These are phyloP conservation scores for Passalora sequoiae DNA, from an alignment of 2,329 filamentous ascomycete genomes.

Conservation along the genomic window DNA sequence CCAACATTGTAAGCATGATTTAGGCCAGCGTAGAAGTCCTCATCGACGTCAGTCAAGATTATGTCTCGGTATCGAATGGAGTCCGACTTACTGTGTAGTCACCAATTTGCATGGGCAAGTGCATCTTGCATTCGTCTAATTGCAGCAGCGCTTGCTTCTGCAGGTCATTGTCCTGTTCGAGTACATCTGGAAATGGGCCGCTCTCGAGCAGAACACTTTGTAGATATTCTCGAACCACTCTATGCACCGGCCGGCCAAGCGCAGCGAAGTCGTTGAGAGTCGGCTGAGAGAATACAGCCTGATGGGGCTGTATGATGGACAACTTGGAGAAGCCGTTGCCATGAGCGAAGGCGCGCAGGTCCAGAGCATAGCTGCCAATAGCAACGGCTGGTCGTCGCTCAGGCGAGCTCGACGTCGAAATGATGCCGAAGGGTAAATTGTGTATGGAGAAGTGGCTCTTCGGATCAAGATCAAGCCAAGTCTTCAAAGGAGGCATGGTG, in stretches of 20 bases:
- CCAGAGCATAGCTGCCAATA: constrained; percentile 67
- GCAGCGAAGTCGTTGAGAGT: constrained; percentile 70
- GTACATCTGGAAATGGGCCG: constrained; percentile 55
- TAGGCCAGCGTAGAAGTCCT: constrained; percentile 76
- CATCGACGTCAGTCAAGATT: constrained; percentile 32
- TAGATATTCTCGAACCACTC: constrained; percentile 63
- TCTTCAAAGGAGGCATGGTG: constrained; percentile 37
- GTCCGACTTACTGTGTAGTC: constrained; percentile 52
- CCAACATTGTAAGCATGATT: constrained; percentile 74
- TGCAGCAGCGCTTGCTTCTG: constrained; percentile 56
- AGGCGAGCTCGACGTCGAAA: constrained; percentile 56
- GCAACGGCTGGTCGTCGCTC: constrained; percentile 63
- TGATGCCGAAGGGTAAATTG: constrained; percentile 80
- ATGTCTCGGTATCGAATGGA: background rate
- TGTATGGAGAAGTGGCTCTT: constrained; percentile 67
- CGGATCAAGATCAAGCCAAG: constrained; percentile 57
- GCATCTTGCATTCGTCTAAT: constrained; percentile 56
- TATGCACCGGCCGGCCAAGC: constrained; percentile 62
- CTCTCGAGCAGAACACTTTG: constrained; percentile 60
- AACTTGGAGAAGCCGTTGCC: constrained; percentile 57
- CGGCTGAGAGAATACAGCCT: constrained; percentile 58
- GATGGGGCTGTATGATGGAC: constrained; percentile 53
- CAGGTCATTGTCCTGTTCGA: constrained; percentile 58
- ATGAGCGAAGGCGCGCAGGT: constrained; percentile 59
- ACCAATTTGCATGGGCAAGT: constrained; percentile 71